Conservation (phyloP, 108 stramenopile species). For the Stephanodiscus minutulus region DNA sequence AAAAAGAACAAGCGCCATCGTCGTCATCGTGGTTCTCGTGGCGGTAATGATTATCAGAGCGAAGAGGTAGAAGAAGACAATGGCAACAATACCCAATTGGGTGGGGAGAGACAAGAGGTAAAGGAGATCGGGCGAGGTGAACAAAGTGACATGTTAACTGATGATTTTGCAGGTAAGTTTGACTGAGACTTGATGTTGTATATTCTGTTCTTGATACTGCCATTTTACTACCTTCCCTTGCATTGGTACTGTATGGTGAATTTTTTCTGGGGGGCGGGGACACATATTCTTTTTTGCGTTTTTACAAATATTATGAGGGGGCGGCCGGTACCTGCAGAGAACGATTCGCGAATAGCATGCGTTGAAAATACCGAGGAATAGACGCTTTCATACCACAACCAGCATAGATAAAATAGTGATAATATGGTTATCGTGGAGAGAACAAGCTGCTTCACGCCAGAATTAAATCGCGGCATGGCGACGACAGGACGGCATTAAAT, state of each 20-base stretch:
- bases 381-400: not conserved
- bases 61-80: not conserved
- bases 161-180: not conserved
- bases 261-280: not conserved
- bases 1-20: conserved; percentile 34
- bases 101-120: not conserved
- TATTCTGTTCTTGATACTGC: not conserved
- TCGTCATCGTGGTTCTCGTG: not conserved
- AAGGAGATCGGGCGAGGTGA: not conserved
- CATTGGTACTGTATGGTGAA: not conserved
- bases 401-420: not conserved
- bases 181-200: not conserved
- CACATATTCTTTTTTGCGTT: not conserved
- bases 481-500: not conserved
- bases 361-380: not conserved
- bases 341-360: not conserved
- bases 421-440: not conserved
- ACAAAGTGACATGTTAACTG: no score
- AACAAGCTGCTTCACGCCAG: not conserved
- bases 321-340: not conserved
- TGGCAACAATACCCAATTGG: not conserved
- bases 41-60: not conserved
- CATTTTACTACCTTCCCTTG: not conserved
- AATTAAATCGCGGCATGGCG: not conserved
- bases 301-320: not conserved